Evolutionary conservation across 768 basidiomycete species (phyloP), one percentile per base, ranked within the genome.

Genomic region (Steccherinum ochraceum): DNA sequence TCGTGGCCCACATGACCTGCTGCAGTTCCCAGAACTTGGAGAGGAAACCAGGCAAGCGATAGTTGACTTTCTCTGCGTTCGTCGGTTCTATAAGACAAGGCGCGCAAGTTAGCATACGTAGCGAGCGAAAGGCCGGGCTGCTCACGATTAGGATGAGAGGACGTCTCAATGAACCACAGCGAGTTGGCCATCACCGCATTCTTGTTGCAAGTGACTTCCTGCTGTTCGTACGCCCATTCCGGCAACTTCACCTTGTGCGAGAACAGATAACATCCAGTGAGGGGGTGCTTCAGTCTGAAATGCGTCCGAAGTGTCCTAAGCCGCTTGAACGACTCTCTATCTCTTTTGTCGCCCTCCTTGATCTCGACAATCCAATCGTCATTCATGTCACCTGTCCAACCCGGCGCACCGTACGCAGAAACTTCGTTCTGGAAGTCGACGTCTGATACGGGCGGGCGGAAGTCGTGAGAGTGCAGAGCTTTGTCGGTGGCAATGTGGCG

Each of bases 361-460:
- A 98, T 89, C 67, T 96, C 93, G 48, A 98, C 76, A 50, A 84
- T 69, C 85, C 89, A 93, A 61, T 97, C 90, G 61, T 98, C 95
- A 63, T 97, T 98, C 42, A 84, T 78, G 61, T 97, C 95, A 12
- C 95, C 95, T 0, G 67, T 69, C 64, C 87, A 97, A 0, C 86
- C 89, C 0, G 83, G 69, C 75, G 89, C 83, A 1, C 96, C 96
- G 61, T 99, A 99, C 0, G 75, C 92, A 1, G 93, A 94, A 1
- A 98, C 93, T 65, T 99, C 96, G 62, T 98, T 95, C 72, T 99
- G 96, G 74, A 97, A 99, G 60, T 99, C 96, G 43, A 97, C 95
- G 43, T 99, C 96, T 25, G 89, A 92, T 12, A 99, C 84, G 16
- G 94, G 93, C 3, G 96, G 93, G 20, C 96, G 87, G 58, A 87